A percentile compares a stretch with the other conserved stretches of the same genome.
These are phyloP conservation scores for Hypomyces perniciosus DNA, from an alignment of 2,329 filamentous ascomycete genomes.

Conservation along the genomic window DNA sequence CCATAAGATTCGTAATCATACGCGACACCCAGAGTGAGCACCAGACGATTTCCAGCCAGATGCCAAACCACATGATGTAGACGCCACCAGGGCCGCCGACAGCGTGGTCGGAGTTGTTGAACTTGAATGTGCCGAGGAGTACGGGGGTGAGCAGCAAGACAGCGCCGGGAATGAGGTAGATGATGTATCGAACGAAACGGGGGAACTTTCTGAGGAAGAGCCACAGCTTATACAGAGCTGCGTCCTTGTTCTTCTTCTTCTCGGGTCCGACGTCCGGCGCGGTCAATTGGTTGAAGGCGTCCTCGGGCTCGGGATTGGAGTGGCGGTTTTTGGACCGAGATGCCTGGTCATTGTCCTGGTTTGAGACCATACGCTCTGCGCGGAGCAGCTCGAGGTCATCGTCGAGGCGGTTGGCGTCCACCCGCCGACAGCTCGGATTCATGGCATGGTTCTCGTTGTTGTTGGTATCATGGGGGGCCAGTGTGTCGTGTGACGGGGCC, in stretches of 20 bases:
- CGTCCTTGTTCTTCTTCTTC: constrained; percentile 28
- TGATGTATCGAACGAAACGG: constrained; percentile 42
- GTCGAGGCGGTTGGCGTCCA: constrained; percentile 34
- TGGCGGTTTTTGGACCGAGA: constrained; percentile 25
- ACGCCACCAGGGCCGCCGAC: constrained; percentile 67
- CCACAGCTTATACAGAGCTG: constrained; percentile 36
- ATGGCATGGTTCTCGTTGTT: constrained; percentile 14
- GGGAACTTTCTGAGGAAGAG: constrained; percentile 43
- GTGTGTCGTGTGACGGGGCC: constrained; percentile 23
- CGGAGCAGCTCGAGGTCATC: constrained; percentile 46
- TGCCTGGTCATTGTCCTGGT: constrained; percentile 32
- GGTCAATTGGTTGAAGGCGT: constrained; percentile 38
- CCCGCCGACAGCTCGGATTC: constrained; percentile 25
- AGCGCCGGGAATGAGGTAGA: constrained; percentile 43
- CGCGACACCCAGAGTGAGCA: constrained; percentile 76
- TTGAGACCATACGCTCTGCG: constrained; percentile 40
- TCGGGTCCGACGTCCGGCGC: constrained; percentile 20
- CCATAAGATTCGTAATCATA: constrained; percentile 47
- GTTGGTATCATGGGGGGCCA: constrained; percentile 20
- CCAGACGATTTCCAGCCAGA: constrained; percentile 95
- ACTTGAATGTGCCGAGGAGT: constrained; percentile 37
- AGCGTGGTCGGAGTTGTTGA: constrained; percentile 35
- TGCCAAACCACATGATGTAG: constrained; percentile 79
- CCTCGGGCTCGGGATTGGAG: constrained; percentile 34
- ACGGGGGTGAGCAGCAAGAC: constrained; percentile 41